Evolutionary conservation across 2,329 filamentous ascomycete genomes (phyloP), one percentile per base, ranked within the genome.

Genomic region (Fusarium siculi): DNA sequence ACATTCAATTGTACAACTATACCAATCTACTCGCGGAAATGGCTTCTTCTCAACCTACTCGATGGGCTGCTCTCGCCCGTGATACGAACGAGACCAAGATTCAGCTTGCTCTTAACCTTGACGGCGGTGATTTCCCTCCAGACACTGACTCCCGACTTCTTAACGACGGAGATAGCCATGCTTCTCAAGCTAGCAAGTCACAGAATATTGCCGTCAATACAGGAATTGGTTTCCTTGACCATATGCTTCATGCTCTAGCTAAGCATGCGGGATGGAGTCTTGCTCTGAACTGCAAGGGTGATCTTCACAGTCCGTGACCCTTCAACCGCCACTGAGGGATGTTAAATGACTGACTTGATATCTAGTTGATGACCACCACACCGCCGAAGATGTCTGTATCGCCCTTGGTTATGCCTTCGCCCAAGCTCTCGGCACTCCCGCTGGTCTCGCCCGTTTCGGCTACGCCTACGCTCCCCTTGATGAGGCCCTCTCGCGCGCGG

Each of bases 41-140:
- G 79, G 72, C 74, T 40, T 69, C 79, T 47, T 50, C 78, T 49
- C 63, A 74, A 37, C 63, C 78, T 59, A 80, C 83, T 47, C 93
- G 96, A 80, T 94, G 92, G 82, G 91, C 94, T 56, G 90, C 92
- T 61, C 86, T 98, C 77, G 91, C 93, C 74, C 94, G 96, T 81
- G 92, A 96, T 84, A 99, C 96, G 79, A 98, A 98, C 86, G 96
- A 99, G 87, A 99, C 96, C 81, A 97, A 97, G 82, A 97, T 99
- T 83, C 92, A 96, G 81, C 88, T 98, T 73, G 93, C 94, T 43
- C 88, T 99, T 77, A 97, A 96, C 84, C 89, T 99, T 70, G 96
- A 99, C 84, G 96, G 96, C 81, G 96, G 96, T 79, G 87, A 87
- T 46, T 93, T 94, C 81, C 90, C 92, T 32, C 86, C 89, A 19